phyloP scores from a whole-genome alignment of 1,284 basidiomycete species.

The Fistulina hepatica region DNA sequence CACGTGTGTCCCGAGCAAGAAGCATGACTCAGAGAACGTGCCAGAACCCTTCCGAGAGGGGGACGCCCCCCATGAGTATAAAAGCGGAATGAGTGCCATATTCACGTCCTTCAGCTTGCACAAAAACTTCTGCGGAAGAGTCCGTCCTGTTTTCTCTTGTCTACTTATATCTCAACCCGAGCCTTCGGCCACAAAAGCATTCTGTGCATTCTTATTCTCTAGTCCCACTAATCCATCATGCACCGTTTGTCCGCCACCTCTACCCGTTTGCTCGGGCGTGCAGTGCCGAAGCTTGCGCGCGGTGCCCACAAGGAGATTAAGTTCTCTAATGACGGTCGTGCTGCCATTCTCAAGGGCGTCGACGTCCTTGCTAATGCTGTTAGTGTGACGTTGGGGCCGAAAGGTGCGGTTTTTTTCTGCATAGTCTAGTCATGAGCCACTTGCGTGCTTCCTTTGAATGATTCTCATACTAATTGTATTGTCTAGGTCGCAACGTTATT shows the following conservation, averaged over 20 bases:
- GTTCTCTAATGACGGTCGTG: constrained; percentile 93
- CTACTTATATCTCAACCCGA: neutral
- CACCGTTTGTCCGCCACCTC: constrained; percentile 38
- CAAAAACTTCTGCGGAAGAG: too few species aligned
- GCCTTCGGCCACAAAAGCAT: constrained; percentile 1
- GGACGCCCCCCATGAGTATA: too few species aligned
- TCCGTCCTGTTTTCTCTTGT: too few species aligned
- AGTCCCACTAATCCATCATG: constrained; percentile 22
- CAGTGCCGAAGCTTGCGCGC: constrained; percentile 37
- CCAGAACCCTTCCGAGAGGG: too few species aligned
- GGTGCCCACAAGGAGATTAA: constrained; percentile 93
- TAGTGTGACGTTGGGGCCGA: constrained; percentile 91
- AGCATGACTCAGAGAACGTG: too few species aligned
- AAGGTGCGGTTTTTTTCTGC: constrained; percentile 46
- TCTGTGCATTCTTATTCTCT: neutral
- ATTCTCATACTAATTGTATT: constrained; percentile 13
- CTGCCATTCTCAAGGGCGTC: constrained; percentile 90
- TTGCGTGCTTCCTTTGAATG: too few species aligned
- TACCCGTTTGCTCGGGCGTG: constrained; percentile 35
- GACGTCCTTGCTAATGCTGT: constrained; percentile 95
- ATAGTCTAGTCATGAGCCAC: neutral
- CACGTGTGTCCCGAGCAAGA: too few species aligned
- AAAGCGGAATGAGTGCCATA: too few species aligned
- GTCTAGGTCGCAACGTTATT: constrained; percentile 88
- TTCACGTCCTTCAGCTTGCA: too few species aligned